These are phyloP conservation scores for Syzygium syzygioides DNA, from an alignment of 441 rosid species.

Conservation along the genomic window DNA sequence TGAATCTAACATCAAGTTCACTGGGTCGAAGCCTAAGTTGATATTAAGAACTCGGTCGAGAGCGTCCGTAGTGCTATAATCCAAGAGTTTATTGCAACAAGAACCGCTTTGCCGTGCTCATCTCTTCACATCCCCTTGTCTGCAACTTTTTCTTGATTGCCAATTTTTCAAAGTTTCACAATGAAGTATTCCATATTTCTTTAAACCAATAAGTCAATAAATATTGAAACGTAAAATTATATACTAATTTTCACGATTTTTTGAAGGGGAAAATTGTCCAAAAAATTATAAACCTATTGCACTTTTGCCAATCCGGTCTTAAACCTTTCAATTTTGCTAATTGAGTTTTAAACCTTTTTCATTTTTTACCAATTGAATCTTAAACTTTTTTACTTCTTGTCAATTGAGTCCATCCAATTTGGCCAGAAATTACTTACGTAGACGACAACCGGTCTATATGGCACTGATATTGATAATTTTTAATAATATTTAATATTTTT, in stretches of 20 bases:
- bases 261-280: too few relatives aligned
- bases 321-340: too few relatives aligned
- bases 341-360: too few relatives aligned
- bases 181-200: not conserved
- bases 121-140: not conserved
- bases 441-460: too few relatives aligned
- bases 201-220: not conserved
- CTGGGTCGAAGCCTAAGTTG: not conserved
- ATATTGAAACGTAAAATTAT: not conserved
- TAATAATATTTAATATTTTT: too few relatives aligned
- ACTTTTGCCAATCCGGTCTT: too few relatives aligned
- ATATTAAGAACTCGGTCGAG: not conserved
- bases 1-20: not conserved
- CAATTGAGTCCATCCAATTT: too few relatives aligned
- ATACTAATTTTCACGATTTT: not conserved
- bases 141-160: not conserved
- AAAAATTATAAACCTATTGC: too few relatives aligned
- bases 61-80: not conserved
- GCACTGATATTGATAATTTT: too few relatives aligned
- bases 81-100: not conserved
- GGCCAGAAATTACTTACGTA: too few relatives aligned
- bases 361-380: too few relatives aligned
- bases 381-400: too few relatives aligned
- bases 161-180: not conserved
- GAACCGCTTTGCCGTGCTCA: not conserved